Evolutionary conservation across 2,329 filamentous ascomycete species (phyloP).

Genomic region (Penicillium oxalicum): DNA sequence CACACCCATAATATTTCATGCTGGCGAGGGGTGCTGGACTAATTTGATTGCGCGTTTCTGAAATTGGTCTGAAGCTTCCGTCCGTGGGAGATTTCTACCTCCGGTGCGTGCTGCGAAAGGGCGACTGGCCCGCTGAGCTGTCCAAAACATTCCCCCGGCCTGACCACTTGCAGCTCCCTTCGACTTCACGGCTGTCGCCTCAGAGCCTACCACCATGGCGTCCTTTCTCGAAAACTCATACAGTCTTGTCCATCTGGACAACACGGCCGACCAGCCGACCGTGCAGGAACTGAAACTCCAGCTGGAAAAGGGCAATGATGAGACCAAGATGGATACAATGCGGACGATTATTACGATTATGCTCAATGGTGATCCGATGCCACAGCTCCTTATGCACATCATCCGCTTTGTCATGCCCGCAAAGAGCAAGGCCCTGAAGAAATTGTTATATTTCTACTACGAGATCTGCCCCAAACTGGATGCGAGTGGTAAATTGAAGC

Average conservation of each 20-base stretch:
- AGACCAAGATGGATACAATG: slow-evolving; percentile 91
- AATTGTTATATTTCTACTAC: slow-evolving; percentile 98
- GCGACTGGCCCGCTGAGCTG: slow-evolving; percentile 15
- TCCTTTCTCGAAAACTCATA: slow-evolving; percentile 92
- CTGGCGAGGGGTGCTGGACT: slow-evolving; percentile 33
- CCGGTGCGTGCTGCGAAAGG: slow-evolving; percentile 18
- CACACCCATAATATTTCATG: slow-evolving; percentile 32
- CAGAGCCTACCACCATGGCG: slow-evolving; percentile 62
- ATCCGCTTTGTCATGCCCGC: slow-evolving; percentile 99
- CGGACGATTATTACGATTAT: slow-evolving; percentile 94
- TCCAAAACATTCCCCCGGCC: slow-evolving; percentile 29
- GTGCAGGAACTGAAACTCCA: slow-evolving; percentile 87
- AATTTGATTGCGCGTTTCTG: slow-evolving; percentile 23
- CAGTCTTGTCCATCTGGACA: slow-evolving; percentile 96
- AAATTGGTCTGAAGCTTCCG: slow-evolving; percentile 16
- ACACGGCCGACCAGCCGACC: slow-evolving; percentile 83
- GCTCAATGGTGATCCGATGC: slow-evolving; percentile 96
- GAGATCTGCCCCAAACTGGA: slow-evolving; percentile 98
- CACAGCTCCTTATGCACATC: slow-evolving; percentile 95
- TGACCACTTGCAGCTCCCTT: slow-evolving; percentile 32
- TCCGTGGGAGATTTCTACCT: slow-evolving; percentile 23
- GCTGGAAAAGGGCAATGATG: slow-evolving; percentile 89
- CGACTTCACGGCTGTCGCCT: slow-evolving; percentile 20
- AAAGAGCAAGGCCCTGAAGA: slow-evolving; percentile 93
- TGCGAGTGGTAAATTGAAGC: slow-evolving; percentile 86